Base-by-base conservation (phyloP, 176 grass and related monocot genomes). In the Carex myosuroides region DNA sequence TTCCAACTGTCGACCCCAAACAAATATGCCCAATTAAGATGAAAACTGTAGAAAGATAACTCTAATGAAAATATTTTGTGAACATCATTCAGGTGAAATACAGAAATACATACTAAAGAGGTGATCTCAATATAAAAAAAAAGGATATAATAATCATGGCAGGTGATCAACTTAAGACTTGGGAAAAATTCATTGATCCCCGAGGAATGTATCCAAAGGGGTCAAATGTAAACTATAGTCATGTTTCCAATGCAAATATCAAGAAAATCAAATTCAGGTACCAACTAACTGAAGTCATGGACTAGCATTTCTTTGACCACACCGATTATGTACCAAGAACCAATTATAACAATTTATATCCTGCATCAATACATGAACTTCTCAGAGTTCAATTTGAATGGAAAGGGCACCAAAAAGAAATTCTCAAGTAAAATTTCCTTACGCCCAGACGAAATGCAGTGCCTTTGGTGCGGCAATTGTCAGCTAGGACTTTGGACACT, bases 371-470 rank as follows among this genome's bases (percentile, higher is more conserved):
- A n/a, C 65, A 84, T 14, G 30, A 52, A 76, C 8, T 35, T 53
- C 33, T 17, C 42, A 77, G 56, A 79, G 13, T 62, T 82, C 20
- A 80, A 30, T 64, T 42, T 54, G 7, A 42, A 13, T 67, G 14
- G 17, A 29, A 44, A 60, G 14, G 54, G 29, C 20, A 67, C 7
- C 37, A 39, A 39, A 56, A 57, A 17, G n/a, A 64, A 58, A 58
- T 55, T 63, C 42, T 21, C 35, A 0, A 50, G 13, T 60, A 81
- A 48, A 33, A 48, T 7, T 52, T 9, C 6, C 83, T 68, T 94
- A 98, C 95, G 53, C 89, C 95, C 70, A 98, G 95, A 53, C 95
- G 92, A 91, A 98, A 98, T 12, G 88, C 91, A 21, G 95, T 94
- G 72, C 95, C 95, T 10, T 94, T 98, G 33, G 72, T 91, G 80